Evolutionary conservation across 148 eudicot genomes (phyloP).

Genomic region (Polygonum maritimum): DNA sequence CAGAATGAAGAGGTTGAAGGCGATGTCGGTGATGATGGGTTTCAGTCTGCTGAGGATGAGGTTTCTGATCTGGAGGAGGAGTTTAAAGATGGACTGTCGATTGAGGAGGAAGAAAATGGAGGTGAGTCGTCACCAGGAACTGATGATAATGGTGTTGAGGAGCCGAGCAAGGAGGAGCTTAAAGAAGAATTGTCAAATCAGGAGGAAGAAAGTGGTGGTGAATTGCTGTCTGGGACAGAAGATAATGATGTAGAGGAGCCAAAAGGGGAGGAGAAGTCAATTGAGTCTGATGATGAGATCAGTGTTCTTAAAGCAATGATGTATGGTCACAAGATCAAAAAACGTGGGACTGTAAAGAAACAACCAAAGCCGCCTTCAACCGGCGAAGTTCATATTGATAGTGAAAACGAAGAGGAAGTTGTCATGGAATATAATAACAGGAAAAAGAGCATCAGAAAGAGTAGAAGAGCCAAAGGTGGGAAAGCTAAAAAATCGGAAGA

Average conservation of each 20-base stretch:
- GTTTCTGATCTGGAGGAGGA: slow-evolving; percentile 41
- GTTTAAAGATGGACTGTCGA: slow-evolving; percentile 26
- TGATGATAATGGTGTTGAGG: slow-evolving; percentile 31
- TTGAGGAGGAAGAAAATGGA: slow-evolving; percentile 26
- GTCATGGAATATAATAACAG: slow-evolving; percentile 56
- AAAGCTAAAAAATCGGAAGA: slow-evolving; percentile 34
- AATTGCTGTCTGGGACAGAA: slow-evolving; percentile 35
- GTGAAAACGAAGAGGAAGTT: slow-evolving; percentile 40
- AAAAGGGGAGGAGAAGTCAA: slow-evolving; percentile 17
- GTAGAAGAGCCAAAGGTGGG: slow-evolving; percentile 57
- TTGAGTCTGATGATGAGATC: slow-evolving; percentile 43
- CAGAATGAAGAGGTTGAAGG: slow-evolving; percentile 14
- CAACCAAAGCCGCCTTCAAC: slow-evolving; percentile 18
- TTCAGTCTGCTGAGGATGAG: slow-evolving; percentile 25
- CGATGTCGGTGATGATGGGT: slow-evolving; percentile 13
- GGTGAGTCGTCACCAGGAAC: slow-evolving; percentile 9
- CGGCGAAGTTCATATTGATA: slow-evolving; percentile 17
- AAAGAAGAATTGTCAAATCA: slow-evolving; percentile 23
- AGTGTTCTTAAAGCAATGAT: slow-evolving; percentile 63
- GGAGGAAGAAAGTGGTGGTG: slow-evolving; percentile 26
- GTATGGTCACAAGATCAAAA: slow-evolving; percentile 42
- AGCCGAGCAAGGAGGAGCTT: slow-evolving; percentile 29
- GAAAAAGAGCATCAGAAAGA: slow-evolving; percentile 47
- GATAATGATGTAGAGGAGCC: slow-evolving; percentile 18
- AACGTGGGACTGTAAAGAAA: slow-evolving; percentile 16